Evolutionary conservation across 805 yeast species (phyloP), one percentile per base, ranked within the genome.

Genomic region (Saturnispora bothae): DNA sequence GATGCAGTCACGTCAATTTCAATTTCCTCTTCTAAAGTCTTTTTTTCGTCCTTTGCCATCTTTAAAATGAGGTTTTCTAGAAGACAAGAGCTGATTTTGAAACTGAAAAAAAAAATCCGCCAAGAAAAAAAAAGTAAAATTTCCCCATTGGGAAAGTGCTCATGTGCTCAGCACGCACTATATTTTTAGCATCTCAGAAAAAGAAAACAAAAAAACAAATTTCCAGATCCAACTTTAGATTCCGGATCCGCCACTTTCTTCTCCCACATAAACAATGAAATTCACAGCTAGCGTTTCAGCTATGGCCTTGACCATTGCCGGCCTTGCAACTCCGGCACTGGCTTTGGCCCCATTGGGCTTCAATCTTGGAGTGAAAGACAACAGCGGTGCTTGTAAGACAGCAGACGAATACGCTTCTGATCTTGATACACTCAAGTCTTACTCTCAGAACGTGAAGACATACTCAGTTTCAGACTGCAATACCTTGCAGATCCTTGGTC

Each of bases 391-490:
- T 53, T 86, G 96, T 70, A 88, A 86, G 64, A 52, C 73, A 41
- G 68, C 83, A 34, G 57, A 63, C 14, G 94, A 85, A 52, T 89
- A 76, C 64, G 69, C 68, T 50, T 48, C 62, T 34, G 96, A 88
- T 57, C 69, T 89, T 48, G 65, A 66, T 18, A 59, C 65, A 27
- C 63, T 89, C 49, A 63, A 73, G 37, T 49, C 65, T 33, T 74
- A 82, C 65, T 63, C 92, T 29, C 63, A 65, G 44, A 71, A 72
- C 36, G 74, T 89, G 50, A 83, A 88, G 63, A 82, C 89, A 28
- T 89, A 85, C 59, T 92, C 96, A 22, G 86, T 82, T 34, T 78
- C 94, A n/a, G 94, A 84, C 62, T 89, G 96, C 71, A 78, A 86
- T 71, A 83, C 96, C 42, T 69, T 89, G 55, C 73, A 80, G 64